Evolutionary conservation across 805 yeast species (phyloP).

Genomic region (Yamadazyma sp.): DNA sequence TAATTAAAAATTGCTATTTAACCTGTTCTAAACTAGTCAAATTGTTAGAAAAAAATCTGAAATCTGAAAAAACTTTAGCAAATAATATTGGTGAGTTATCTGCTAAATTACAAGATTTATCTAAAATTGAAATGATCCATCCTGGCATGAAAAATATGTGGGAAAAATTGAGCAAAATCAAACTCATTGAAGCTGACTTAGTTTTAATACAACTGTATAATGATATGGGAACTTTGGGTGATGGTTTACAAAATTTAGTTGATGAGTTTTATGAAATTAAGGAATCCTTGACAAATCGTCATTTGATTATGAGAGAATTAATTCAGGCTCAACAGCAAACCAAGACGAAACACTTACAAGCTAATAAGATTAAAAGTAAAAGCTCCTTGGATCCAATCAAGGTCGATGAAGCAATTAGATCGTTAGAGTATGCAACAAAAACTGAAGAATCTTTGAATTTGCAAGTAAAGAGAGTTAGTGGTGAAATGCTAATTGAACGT

Average conservation of each 20-base stretch:
- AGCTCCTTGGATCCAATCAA: conserved; percentile 79
- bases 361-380: conserved; percentile 66
- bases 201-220: conserved; percentile 68
- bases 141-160: conserved; percentile 76
- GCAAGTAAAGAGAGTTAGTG: conserved; percentile 78
- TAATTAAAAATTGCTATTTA: conserved; percentile 72
- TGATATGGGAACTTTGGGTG: conserved; percentile 73
- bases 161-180: conserved; percentile 69
- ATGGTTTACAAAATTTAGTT: conserved; percentile 60
- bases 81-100: conserved; percentile 48
- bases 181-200: conserved; percentile 71
- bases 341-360: conserved; percentile 64
- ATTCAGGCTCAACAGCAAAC: conserved; percentile 75
- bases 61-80: conserved; percentile 51
- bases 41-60: conserved; percentile 52
- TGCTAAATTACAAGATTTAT: conserved; percentile 36
- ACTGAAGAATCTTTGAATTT: conserved; percentile 72
- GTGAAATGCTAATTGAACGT: conserved; percentile 78
- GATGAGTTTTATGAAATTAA: conserved; percentile 83
- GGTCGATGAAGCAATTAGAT: conserved; percentile 84
- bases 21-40: conserved; percentile 52
- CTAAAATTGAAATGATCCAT: conserved; percentile 46
- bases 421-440: conserved; percentile 74
- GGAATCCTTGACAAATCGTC: conserved; percentile 90
- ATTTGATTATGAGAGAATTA: conserved; percentile 86